phyloP scores from a whole-genome alignment of 1,284 basidiomycete genomes.

The Singerocomus rubriflavus region DNA sequence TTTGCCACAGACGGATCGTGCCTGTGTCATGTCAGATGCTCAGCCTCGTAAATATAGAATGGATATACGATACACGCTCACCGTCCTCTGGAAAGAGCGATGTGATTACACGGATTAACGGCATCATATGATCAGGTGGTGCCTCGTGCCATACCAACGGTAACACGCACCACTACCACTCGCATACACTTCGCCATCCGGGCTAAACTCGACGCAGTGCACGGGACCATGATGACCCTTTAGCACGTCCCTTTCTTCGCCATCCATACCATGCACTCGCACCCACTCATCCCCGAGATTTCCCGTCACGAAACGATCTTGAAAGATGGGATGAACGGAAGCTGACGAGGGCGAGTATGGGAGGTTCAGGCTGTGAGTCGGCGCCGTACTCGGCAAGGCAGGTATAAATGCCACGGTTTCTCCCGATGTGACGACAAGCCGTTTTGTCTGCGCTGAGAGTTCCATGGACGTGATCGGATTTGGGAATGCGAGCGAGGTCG shows the following conservation, averaged over 20 bases:
- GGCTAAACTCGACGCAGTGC: slow-evolving; percentile 90
- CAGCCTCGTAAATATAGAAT: slow-evolving; percentile 3
- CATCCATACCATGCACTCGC: slow-evolving; percentile 88
- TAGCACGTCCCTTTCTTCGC: slow-evolving; percentile 85
- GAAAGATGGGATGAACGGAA: slow-evolving; percentile 84
- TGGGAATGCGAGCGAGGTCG: slow-evolving; percentile 70
- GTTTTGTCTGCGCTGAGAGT: slow-evolving; percentile 77
- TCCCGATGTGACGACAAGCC: slow-evolving; percentile 88
- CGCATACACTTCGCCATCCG: slow-evolving; percentile 98
- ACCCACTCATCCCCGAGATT: slow-evolving; percentile 94
- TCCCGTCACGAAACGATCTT: slow-evolving; percentile 94
- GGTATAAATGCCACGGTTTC: slow-evolving; percentile 89
- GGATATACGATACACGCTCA: slow-evolving; percentile 34
- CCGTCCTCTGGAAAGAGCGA: slow-evolving; percentile 59
- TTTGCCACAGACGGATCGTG: slow-evolving; percentile 97
- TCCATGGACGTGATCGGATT: slow-evolving; percentile 94
- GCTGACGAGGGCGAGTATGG: slow-evolving; percentile 87
- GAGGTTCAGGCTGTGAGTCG: slow-evolving; percentile 66
- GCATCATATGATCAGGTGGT: slow-evolving; percentile 10
- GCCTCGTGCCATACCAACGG: slow-evolving; percentile 6
- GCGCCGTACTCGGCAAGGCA: slow-evolving; percentile 53
- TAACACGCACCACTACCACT: slow-evolving; percentile 82
- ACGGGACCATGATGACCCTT: slow-evolving; percentile 99
- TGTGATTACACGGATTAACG: slow-evolving; percentile 11
- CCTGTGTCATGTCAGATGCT: slow-evolving; percentile 40